Conservation (phyloP, 164 flowering plant species). For the Annona squamosa region DNA sequence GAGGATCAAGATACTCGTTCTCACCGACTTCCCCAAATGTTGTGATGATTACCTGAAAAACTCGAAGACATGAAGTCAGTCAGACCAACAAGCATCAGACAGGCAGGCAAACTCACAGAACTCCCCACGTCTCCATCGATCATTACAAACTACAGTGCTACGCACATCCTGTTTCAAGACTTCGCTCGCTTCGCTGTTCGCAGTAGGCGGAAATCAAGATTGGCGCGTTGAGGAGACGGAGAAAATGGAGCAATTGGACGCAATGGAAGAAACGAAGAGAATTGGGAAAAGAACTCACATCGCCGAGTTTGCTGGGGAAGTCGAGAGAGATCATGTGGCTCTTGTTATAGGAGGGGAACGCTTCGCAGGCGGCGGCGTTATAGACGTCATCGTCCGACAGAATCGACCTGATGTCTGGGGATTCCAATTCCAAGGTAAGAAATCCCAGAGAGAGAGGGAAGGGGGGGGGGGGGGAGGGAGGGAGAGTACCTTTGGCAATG, state of each 20-base stretch:
- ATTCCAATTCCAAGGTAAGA: neutral
- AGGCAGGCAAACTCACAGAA: neutral
- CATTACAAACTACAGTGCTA: neutral
- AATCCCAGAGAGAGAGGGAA: conserved; percentile 2
- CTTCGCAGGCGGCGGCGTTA: conserved; percentile 64
- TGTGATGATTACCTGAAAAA: conserved; percentile 65
- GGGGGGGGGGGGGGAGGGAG: conserved; percentile 4
- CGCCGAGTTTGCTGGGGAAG: conserved; percentile 69
- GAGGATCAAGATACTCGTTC: conserved; percentile 80
- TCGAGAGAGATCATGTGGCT: conserved; percentile 71
- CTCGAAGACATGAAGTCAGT: neutral
- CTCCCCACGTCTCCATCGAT: neutral
- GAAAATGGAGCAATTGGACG: neutral
- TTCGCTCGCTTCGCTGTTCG: too few species aligned
- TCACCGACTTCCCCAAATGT: conserved; percentile 60
- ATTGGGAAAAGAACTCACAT: conserved; percentile 37
- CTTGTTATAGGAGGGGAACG: conserved; percentile 80
- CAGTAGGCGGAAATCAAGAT: neutral
- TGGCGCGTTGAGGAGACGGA: neutral
- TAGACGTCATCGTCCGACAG: conserved; percentile 60
- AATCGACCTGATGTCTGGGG: conserved; percentile 53
- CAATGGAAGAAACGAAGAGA: neutral
- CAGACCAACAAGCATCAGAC: neutral
- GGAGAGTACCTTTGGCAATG: conserved; percentile 73
- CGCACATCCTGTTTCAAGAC: too few species aligned